Percentiles rank a stretch among this genome's conserved stretches.
These are phyloP conservation scores for Knufia petricola DNA, from an alignment of 2,329 filamentous ascomycete species.

Conservation along the genomic window DNA sequence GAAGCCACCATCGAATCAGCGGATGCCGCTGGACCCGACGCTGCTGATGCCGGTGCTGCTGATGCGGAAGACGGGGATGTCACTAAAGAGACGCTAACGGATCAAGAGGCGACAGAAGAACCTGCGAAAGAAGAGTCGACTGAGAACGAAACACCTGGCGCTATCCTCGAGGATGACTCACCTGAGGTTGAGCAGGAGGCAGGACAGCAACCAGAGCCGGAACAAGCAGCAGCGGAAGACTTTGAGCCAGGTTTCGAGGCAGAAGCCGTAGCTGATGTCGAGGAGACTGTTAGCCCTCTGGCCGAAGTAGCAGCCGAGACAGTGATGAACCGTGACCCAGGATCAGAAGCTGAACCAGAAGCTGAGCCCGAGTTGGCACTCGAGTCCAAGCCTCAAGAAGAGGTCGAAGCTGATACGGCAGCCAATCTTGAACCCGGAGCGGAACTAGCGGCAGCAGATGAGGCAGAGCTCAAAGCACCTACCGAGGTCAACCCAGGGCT, in stretches of 20 bases:
- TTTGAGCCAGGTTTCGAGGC: neutral
- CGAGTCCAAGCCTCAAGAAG: too few relatives aligned
- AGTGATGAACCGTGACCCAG: too few relatives aligned
- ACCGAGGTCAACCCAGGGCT: neutral
- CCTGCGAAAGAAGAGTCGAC: too few relatives aligned
- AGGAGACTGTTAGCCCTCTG: too few relatives aligned
- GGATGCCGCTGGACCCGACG: too few relatives aligned
- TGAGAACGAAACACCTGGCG: too few relatives aligned
- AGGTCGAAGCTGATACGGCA: slow-evolving; percentile 15
- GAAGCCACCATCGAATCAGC: too few relatives aligned
- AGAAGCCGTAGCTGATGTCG: too few relatives aligned
- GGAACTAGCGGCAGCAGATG: too few relatives aligned
- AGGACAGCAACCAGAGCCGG: neutral
- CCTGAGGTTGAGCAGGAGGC: neutral
- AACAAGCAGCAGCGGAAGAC: neutral
- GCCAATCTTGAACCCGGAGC: too few relatives aligned
- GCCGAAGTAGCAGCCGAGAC: slow-evolving; percentile 16
- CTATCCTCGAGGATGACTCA: neutral
- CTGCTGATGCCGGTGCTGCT: neutral
- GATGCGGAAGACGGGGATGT: slow-evolving; percentile 16
- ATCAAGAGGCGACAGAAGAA: neutral
- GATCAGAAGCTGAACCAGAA: too few relatives aligned
- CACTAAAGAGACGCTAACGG: neutral
- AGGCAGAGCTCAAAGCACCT: neutral
- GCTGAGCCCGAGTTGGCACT: too few relatives aligned